Evolutionary conservation across 768 basidiomycete genomes (phyloP), one percentile per base, ranked within the genome.

Genomic region (Lactarius indigo): DNA sequence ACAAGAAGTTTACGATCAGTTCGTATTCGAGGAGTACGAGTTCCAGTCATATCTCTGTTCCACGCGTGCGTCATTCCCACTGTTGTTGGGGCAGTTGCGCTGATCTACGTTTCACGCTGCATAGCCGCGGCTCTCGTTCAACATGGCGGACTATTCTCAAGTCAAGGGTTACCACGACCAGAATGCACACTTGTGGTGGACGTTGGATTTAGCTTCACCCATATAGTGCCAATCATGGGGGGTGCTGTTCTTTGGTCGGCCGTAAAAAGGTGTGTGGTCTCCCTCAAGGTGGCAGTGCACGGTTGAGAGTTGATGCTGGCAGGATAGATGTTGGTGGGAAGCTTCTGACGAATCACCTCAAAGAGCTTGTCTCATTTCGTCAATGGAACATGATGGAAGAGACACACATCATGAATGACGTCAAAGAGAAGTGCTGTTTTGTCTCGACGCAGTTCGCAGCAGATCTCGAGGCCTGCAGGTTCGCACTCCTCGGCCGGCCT

Each of bases 301-400:
- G 20, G 50, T 66, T 54, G 33, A 57, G 57, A 66, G 18, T 58
- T 42, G 61, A 66, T 37, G 47, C 57, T 26, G 69, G 66, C 76
- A 96, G 96, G 73, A 86, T 98, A 76, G 94, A 97, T 73, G 88
- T 97, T 20, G 96, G 96, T 60, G 96, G 96, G 57, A 97, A 98
- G 78, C 83, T 98, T 12, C 77, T 98, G 64, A 98, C 96, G 30
- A 98, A 98, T 77, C 92, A 96, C 60, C 84, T 98, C 28, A 97
- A 97, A 74, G 92, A 96, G 74, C 83, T 96, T 55, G 86, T 96
- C 6, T 96, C 94, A 15, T 98, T 91, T 76, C 88, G 96, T 54
- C 96, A 98, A 74, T 98, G 93, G 92, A 93, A 98, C 76, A 94
- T 98, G 92, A 95, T 96, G 88, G 94, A 97, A 73, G 90, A 98